Evolutionary conservation across 257 asterid species (phyloP), one percentile per base, ranked within the genome.

Genomic region (Solanum virginianum): DNA sequence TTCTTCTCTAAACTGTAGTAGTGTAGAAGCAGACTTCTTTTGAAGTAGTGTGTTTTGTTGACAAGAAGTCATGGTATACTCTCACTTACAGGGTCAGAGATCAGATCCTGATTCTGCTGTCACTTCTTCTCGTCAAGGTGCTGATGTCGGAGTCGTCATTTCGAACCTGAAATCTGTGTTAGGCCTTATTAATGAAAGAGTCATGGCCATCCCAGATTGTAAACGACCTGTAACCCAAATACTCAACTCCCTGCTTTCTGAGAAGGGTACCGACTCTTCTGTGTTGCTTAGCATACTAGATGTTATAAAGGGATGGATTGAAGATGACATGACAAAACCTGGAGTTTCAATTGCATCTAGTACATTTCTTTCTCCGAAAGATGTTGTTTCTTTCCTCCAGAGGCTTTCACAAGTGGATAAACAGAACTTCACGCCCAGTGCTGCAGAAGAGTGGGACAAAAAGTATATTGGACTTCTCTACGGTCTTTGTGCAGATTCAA

Each of bases 381-480:
- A 97, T 85, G 94, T 95, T 72, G 92, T 97, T 83, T 90, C 99
- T 80, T 92, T 97, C 88, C 94, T 95, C 82, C 98, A 97, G 92
- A 97, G 93, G 96, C 98, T 97, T 87, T 97, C 99, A 59, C 99
- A 93, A 90, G 98, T 97, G 39, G 99, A 97, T 85, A 97, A 93
- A 92, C 97, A 89, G 89, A 92, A 88, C 91, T 95, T 97, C 87
- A 88, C 94, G 71, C 85, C 90, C 59, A 89, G 89, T 89, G 80
- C 87, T 85, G 90, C 86, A 6, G 98, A 97, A 87, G 99, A 97
- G 89, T 97, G 99, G 99, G 98, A 95, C 86, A 89, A 83, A 89
- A 95, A 94, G 89, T 95, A 97, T 91, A 98, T 95, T 83, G 93
- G 90, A 80, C 95, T 97, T 90, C 99, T 97, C 56, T 92, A 95